Conservation (phyloP, 2,329 filamentous ascomycete species). For the Ascochyta lentis region DNA sequence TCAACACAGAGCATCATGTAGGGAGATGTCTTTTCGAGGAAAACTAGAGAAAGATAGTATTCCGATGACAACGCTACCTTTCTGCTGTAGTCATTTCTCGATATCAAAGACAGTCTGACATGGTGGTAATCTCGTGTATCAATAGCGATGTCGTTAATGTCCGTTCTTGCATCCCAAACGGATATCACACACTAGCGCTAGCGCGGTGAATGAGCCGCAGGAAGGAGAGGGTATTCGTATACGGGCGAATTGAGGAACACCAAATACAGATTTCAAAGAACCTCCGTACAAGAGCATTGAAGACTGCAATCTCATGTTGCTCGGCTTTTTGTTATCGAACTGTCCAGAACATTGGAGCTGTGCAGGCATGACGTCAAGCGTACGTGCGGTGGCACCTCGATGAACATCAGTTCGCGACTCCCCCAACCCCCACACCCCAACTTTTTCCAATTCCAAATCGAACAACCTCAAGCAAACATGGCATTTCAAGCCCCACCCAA, state of each 20-base stretch:
- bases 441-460: neutral
- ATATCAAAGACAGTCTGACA: neutral
- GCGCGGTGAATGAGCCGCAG: constrained; percentile 2
- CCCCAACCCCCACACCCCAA: neutral
- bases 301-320: neutral
- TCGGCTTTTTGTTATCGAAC: neutral
- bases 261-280: no score
- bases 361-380: constrained; percentile 36
- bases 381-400: constrained; percentile 22
- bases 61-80: no score
- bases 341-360: neutral
- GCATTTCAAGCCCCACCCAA: constrained; percentile 26
- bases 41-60: no score
- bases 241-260: neutral
- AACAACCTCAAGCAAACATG: neutral
- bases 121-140: neutral
- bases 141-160: neutral
- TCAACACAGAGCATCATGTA: no score
- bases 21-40: no score
- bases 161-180: neutral
- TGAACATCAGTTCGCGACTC: neutral
- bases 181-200: neutral
- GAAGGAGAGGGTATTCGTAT: neutral
- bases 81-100: no score
- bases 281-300: no score